Base-by-base conservation (phyloP, 768 basidiomycete genomes). In the Leccinum barrowsii region DNA sequence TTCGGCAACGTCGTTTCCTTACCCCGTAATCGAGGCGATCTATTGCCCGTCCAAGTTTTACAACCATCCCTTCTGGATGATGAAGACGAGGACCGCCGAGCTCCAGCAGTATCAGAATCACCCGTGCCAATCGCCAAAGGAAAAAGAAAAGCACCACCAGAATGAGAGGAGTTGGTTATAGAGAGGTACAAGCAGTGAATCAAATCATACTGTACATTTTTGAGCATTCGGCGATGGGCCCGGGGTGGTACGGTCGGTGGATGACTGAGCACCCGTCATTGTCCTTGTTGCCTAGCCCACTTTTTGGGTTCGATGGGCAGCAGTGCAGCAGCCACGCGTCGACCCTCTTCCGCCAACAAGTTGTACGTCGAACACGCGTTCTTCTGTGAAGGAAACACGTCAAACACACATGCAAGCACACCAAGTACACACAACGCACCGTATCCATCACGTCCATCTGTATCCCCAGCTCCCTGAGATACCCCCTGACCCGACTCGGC, bases 341-440 rank as follows among this genome's bases (percentile, higher is more conserved):
- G 80, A 7, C 96, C 96, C 74, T 99, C 96, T 71, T 99, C 96
- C 0, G 89, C 75, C 49, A 99, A 80, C 22, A 99, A 71, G 72
- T 99, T 98, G 73, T 94, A 99, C 0, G 96, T 98, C 26, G 95
- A 89, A 65, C 92, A 94, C 17, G 95, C 96, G 69, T 95, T 97
- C 67, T 92, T 78, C 94, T 90, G 32, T 30, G 30, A 11, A 47
- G 0, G 12, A 37, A 0, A 19, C 55, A 28, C 59, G 51, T 21
- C 37, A 50, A 22, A 51, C 24, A 26, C 4, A 6, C 26, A 46
- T 24, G 24, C 28, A n/a, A 17, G 1, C n/a, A 5, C 35, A 10
- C 7, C 50, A 12, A 30, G 44, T 37, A n/a, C 28, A 19, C 28
- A 53, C 32, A 28, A 78, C 84, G 30, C 58, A 89, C 89, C 40